Conservation (phyloP, 169 alveolate species). For the Plasmodium ovale region DNA sequence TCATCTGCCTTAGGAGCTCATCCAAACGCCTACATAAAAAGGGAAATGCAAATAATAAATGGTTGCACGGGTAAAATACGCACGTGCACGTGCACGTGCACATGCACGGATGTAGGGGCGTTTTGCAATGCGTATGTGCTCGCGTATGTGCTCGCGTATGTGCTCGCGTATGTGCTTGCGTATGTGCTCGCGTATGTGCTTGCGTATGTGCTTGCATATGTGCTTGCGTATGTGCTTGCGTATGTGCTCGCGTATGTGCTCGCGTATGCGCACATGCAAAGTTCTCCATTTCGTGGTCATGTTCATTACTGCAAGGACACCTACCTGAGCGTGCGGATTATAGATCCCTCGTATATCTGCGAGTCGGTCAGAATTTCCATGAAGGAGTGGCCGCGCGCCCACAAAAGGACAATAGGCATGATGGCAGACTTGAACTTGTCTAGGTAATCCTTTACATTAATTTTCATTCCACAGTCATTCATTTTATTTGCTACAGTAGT, state of each 20-base stretch:
- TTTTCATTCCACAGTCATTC: conserved; percentile 89
- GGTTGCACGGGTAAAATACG: background rate
- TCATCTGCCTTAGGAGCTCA: conserved; percentile 97
- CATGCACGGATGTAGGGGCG: background rate
- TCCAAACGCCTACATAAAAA: conserved; percentile 94
- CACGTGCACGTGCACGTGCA: background rate
- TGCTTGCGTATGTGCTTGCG: background rate
- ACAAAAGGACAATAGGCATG: conserved; percentile 94
- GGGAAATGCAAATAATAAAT: background rate
- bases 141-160: background rate
- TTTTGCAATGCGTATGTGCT: background rate
- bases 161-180: no score
- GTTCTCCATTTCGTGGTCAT: no score
- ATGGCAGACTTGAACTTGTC: conserved; percentile 93
- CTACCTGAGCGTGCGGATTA: conserved; percentile 92
- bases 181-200: background rate
- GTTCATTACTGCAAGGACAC: no score
- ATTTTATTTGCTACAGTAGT: conserved; percentile 89
- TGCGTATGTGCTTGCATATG: background rate
- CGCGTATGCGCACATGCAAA: background rate
- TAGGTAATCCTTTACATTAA: conserved; percentile 92
- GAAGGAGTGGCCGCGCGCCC: conserved; percentile 98
- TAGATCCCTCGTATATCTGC: conserved; percentile 98
- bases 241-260: background rate
- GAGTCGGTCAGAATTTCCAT: conserved; percentile 93